phyloP scores from a whole-genome alignment of 116 monocot genomes.

The Papilionanthe hybrid region DNA sequence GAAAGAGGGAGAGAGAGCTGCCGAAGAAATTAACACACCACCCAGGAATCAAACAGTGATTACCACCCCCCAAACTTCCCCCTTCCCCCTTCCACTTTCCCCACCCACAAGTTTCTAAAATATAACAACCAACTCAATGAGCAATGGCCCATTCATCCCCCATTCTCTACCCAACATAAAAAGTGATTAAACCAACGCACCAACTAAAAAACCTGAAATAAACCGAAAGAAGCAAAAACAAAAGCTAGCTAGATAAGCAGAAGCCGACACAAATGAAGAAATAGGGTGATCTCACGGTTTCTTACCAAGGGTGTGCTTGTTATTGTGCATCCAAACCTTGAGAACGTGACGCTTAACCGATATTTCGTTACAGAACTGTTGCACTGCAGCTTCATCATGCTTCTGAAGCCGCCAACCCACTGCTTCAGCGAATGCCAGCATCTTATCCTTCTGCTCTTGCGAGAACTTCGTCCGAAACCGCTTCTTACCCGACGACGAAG shows the following conservation, averaged over 20 bases:
- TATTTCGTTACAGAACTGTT: conserved; percentile 87
- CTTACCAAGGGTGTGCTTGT: conserved; percentile 95
- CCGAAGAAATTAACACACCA: not conserved
- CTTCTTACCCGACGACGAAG: conserved; percentile 50
- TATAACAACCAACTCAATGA: conserved; percentile 10
- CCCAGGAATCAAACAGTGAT: conserved; percentile 15
- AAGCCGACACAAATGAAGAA: not conserved
- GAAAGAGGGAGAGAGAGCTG: not conserved
- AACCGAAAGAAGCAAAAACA: not conserved
- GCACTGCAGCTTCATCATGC: conserved; percentile 80
- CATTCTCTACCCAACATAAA: not conserved
- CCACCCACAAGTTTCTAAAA: not conserved
- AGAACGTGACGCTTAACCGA: conserved; percentile 74
- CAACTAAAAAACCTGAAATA: not conserved
- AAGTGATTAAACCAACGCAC: not conserved
- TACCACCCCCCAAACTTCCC: not conserved
- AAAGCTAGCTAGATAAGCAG: not conserved
- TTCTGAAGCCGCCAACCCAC: conserved; percentile 96
- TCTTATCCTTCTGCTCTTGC: conserved; percentile 97
- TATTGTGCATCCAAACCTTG: conserved; percentile 99
- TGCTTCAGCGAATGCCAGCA: conserved; percentile 84
- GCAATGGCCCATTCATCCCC: conserved; percentile 8
- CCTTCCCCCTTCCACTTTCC: not conserved
- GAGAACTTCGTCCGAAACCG: conserved; percentile 87
- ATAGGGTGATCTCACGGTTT: conserved; percentile 30